These are phyloP conservation scores for Casuarina glauca DNA, from an alignment of 306 rosid species.

Conservation along the genomic window DNA sequence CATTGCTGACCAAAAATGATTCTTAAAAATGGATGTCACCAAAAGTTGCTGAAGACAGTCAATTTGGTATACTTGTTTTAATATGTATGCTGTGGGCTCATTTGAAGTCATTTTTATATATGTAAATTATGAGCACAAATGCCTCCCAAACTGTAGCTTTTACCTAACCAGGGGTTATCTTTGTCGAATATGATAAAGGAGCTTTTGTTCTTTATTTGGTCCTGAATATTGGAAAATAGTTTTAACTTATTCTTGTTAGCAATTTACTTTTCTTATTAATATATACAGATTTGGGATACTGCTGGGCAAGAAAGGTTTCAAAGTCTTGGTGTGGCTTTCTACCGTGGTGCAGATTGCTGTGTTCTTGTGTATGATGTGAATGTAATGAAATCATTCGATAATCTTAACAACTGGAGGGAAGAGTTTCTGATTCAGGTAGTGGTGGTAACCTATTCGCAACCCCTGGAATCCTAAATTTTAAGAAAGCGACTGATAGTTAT, in stretches of 20 bases:
- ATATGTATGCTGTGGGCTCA: not conserved
- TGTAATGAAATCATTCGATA: slow-evolving; percentile 92
- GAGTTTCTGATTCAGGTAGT: slow-evolving; percentile 95
- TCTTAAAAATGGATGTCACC: no score
- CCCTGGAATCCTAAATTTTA: not conserved
- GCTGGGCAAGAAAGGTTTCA: slow-evolving; percentile 99
- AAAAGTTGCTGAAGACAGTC: no score
- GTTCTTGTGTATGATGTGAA: slow-evolving; percentile 98
- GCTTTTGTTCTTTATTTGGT: not conserved
- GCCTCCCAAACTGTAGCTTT: not conserved
- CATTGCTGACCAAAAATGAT: no score
- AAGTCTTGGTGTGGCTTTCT: slow-evolving; percentile 99
- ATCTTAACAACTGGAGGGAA: slow-evolving; percentile 98
- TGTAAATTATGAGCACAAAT: not conserved
- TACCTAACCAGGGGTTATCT: not conserved
- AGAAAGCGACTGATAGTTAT: slow-evolving; percentile 18
- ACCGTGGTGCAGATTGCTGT: slow-evolving; percentile 99
- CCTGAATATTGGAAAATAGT: not conserved
- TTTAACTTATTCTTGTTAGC: not conserved
- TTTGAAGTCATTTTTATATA: not conserved
- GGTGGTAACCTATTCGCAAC: slow-evolving; percentile 7
- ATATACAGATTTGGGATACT: slow-evolving; percentile 87
- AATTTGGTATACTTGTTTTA: not conserved
- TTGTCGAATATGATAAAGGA: not conserved
- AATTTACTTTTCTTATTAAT: slow-evolving; percentile 19